Evolutionary conservation across 805 yeast genomes (phyloP).

Genomic region (Yarrowia yakushimensis): DNA sequence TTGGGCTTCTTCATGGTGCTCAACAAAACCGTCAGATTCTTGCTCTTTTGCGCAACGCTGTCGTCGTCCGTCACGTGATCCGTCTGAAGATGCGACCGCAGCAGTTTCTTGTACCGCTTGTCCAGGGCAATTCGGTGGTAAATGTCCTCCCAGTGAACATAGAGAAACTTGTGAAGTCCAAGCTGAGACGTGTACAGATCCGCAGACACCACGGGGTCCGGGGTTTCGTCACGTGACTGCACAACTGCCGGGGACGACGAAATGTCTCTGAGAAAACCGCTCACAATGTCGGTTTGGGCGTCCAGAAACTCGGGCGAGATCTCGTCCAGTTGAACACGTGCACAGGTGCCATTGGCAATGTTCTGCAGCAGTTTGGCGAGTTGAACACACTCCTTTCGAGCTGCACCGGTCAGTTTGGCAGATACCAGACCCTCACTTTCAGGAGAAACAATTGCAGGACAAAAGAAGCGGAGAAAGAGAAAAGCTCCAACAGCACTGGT

Average conservation of each 20-base stretch:
- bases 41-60: not conserved
- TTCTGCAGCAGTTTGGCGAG: constrained; percentile 36
- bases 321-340: constrained; percentile 31
- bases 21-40: constrained; percentile 3
- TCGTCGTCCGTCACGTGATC: constrained; percentile 2
- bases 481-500: constrained; percentile 78
- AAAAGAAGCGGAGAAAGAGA: constrained; percentile 64
- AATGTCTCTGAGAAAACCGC: constrained; percentile 34
- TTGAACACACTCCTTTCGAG: constrained; percentile 31
- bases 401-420: constrained; percentile 28
- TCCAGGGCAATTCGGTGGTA: constrained; percentile 31
- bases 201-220: constrained; percentile 15
- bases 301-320: not conserved
- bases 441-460: constrained; percentile 84
- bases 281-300: constrained; percentile 46
- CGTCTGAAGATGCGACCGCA: not conserved
- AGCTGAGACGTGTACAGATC: constrained; percentile 37
- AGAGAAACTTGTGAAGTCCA: constrained; percentile 49
- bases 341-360: constrained; percentile 32
- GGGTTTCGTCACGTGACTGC: constrained; percentile 31
- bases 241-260: constrained; percentile 18
- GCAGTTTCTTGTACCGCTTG: constrained; percentile 29
- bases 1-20: constrained; percentile 3
- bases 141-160: constrained; percentile 47
- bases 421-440: constrained; percentile 45